Conservation (phyloP, 192 early-diverging fungal species). For the Linnemannia zychae region DNA sequence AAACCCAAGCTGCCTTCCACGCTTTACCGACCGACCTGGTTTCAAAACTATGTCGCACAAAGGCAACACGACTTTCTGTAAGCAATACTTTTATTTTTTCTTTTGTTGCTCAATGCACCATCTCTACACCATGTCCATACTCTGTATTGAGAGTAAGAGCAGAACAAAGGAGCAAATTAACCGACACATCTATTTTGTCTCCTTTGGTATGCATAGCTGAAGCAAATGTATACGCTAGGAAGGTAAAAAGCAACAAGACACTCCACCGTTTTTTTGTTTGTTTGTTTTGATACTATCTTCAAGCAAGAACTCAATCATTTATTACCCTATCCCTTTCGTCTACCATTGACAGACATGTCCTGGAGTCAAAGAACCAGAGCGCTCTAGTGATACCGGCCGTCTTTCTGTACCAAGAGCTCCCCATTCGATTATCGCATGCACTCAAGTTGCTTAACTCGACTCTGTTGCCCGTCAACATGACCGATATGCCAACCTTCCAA, state of each 20-base stretch:
- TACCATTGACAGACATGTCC: slow-evolving; percentile 23
- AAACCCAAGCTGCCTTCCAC: slow-evolving; percentile 35
- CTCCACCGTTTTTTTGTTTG: neutral
- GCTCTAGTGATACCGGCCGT: slow-evolving; percentile 55
- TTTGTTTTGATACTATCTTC: neutral
- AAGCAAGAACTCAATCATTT: neutral
- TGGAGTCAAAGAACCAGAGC: slow-evolving; percentile 40
- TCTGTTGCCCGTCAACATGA: slow-evolving; percentile 60
- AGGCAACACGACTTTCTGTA: slow-evolving; percentile 44
- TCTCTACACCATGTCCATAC: neutral
- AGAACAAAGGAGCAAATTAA: neutral
- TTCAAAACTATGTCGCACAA: slow-evolving; percentile 45
- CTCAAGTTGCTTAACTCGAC: slow-evolving; percentile 61
- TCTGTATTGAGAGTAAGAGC: neutral
- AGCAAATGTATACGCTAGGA: slow-evolving; percentile 51
- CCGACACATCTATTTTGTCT: neutral
- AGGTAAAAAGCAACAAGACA: slow-evolving; percentile 29
- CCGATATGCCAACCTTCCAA: slow-evolving; percentile 57
- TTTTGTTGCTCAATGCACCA: neutral
- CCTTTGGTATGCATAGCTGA: slow-evolving; percentile 9
- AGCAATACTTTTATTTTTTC: neutral
- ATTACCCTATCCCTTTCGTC: no score
- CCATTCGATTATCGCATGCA: slow-evolving; percentile 70
- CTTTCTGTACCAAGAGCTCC: slow-evolving; percentile 69
- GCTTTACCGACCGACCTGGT: slow-evolving; percentile 42